Evolutionary conservation across 768 basidiomycete genomes (phyloP), one percentile per base, ranked within the genome.

Genomic region (Boletellus ananiceps): DNA sequence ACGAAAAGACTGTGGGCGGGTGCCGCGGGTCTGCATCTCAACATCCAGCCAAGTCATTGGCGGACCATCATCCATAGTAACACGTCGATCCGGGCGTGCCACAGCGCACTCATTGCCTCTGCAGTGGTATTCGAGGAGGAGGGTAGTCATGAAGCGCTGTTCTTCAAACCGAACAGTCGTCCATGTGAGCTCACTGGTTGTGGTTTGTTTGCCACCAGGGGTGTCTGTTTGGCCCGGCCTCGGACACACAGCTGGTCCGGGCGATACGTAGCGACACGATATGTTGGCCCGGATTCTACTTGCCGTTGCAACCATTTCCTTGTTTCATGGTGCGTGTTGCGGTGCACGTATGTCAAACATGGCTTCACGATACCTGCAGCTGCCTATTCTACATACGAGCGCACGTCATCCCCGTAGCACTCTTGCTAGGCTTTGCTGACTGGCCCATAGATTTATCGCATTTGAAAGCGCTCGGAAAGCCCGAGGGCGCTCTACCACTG

Each of bases 371-470:
- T 25, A 19, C 23, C 46, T 18, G 36, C 52, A 90, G 88, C 86
- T 39, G 84, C 86, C 16, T 90, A 81, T 65, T 89, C 89, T 15
- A 80, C 84, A 2, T 90, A 88, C 65, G 86, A 90, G 72, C 80
- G 88, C 84, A 46, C 62, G 85, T 73, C 25, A 18, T 29, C 9
- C 11, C 35, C 19, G 11, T 27, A 39, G 78, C 70, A 49, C 16
- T 6, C 14, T 6, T 29, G 1, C 5, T 14, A 46, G 27, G 4
- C 16, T 40, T 29, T 49, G 39, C 47, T 45, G n/a, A 47, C 40
- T 37, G 49, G 19, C 44, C 42, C 29, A 18, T 50, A 92, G 89
- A 92, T 64, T 68, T 88, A 43, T 86, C 88, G 12, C 81, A 81
- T 54, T 62, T 88, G 56, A 92, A 91, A 59, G 84, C 86, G 14